Evolutionary conservation across 768 basidiomycete genomes (phyloP).

Genomic region (Cystoderma amianthinum): DNA sequence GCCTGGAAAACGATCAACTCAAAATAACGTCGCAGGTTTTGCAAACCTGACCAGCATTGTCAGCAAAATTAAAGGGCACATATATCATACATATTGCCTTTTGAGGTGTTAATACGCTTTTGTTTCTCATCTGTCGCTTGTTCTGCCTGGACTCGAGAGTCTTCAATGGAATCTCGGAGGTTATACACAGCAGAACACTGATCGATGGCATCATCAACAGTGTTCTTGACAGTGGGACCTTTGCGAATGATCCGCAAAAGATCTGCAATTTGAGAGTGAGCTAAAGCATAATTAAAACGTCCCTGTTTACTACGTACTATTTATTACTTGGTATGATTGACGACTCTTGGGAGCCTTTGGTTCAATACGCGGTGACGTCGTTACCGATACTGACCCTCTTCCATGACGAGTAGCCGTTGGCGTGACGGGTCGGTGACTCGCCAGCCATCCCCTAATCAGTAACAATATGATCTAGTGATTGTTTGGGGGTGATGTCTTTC

Average conservation of each 20-base stretch:
- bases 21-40: constrained; percentile 80
- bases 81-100: too few species aligned
- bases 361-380: constrained; percentile 30
- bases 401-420: constrained; percentile 26
- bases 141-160: constrained; percentile 69
- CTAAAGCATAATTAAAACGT: constrained; percentile 1
- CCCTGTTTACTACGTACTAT: constrained; percentile 65
- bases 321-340: constrained; percentile 82
- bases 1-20: constrained; percentile 86
- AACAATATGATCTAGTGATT: constrained; percentile 64
- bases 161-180: constrained; percentile 84
- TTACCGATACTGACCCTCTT: constrained; percentile 37
- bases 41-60: constrained; percentile 42
- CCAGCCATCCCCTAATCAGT: constrained; percentile 81
- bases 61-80: too few species aligned
- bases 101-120: constrained; percentile 59
- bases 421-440: constrained; percentile 28
- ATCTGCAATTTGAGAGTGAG: constrained; percentile 31
- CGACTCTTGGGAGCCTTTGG: constrained; percentile 24
- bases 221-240: constrained; percentile 79
- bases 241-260: constrained; percentile 81
- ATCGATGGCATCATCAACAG: constrained; percentile 85
- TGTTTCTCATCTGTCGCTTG: constrained; percentile 67
- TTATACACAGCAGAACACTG: constrained; percentile 80
- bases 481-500: neutral